Percentiles rank a stretch among this genome's conserved stretches.
Conservation (phyloP, 2,329 filamentous ascomycete genomes). For the Penicillium brevicompactum region DNA sequence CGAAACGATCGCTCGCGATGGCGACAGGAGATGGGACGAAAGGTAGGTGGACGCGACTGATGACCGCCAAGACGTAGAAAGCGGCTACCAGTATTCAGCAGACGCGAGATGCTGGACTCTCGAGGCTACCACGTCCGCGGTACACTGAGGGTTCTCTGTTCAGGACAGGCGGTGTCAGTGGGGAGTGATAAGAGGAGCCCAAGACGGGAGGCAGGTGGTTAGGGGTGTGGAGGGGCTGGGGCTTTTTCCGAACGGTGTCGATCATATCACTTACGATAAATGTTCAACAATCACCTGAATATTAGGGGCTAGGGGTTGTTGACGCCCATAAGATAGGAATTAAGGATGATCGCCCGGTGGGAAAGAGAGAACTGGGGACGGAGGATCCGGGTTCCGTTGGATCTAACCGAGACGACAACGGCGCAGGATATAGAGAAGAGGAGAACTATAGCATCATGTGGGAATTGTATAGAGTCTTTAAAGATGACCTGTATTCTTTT, state of each 20-base stretch:
- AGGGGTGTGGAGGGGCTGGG: conserved; percentile 38
- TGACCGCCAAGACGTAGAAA: conserved; percentile 39
- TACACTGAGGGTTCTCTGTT: conserved; percentile 24
- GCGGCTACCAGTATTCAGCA: conserved; percentile 35
- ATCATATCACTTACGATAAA: neutral
- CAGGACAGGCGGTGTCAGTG: conserved; percentile 13
- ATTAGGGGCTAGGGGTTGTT: conserved; percentile 12
- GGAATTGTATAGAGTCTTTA: conserved; percentile 5
- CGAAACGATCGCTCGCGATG: conserved; percentile 18
- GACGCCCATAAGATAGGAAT: conserved; percentile 24
- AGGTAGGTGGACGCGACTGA: conserved; percentile 30
- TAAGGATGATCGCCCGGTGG: conserved; percentile 26
- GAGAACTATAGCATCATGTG: neutral
- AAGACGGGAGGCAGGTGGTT: conserved; percentile 24
- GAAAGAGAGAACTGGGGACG: conserved; percentile 29
- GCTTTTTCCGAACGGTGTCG: conserved; percentile 1
- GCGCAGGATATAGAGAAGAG: conserved; percentile 4
- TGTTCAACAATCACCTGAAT: neutral
- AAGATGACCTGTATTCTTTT: conserved; percentile 4
- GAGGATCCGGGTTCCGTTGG: conserved; percentile 29
- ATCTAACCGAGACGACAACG: conserved; percentile 23
- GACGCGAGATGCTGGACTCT: conserved; percentile 33
- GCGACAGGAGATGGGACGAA: conserved; percentile 14
- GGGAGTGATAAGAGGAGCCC: conserved; percentile 14
- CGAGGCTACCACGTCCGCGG: conserved; percentile 21